These are phyloP conservation scores for Elaeis guineensis DNA, from an alignment of 176 grass and related monocot genomes.

Conservation along the genomic window DNA sequence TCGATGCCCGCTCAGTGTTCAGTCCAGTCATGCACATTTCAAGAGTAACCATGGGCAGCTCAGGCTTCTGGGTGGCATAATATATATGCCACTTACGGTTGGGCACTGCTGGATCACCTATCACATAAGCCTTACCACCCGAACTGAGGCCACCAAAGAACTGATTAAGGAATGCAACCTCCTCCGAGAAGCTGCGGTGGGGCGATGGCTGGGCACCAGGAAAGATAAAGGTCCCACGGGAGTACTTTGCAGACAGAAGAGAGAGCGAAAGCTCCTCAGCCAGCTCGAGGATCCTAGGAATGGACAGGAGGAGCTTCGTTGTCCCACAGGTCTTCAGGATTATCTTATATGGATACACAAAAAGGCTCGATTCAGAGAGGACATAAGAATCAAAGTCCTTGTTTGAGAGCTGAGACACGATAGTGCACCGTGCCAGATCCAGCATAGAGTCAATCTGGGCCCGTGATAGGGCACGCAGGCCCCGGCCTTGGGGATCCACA, in stretches of 20 bases:
- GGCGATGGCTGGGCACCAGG: conserved; percentile 65
- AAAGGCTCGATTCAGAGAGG: conserved; percentile 85
- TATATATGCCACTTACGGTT: conserved; percentile 87
- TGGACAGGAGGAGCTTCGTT: conserved; percentile 65
- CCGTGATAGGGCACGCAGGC: conserved; percentile 50
- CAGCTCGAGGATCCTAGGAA: conserved; percentile 81
- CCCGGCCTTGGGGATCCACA: conserved; percentile 46
- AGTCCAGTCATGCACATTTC: conserved; percentile 94
- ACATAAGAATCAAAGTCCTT: conserved; percentile 76
- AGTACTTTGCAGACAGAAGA: conserved; percentile 69
- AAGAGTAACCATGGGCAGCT: conserved; percentile 67
- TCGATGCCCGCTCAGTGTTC: conserved; percentile 34
- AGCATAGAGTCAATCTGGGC: conserved; percentile 69
- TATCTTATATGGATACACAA: conserved; percentile 70
- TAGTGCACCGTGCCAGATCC: conserved; percentile 68
- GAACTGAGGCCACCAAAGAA: conserved; percentile 75
- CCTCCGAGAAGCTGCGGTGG: conserved; percentile 61
- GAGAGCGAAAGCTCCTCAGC: conserved; percentile 42
- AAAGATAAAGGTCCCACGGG: conserved; percentile 77
- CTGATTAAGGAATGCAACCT: conserved; percentile 49
- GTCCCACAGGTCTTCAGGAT: conserved; percentile 90
- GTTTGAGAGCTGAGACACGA: conserved; percentile 78
- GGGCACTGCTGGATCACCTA: conserved; percentile 41
- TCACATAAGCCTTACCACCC: conserved; percentile 57
- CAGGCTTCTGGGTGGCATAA: conserved; percentile 60